Conservation (phyloP, 768 basidiomycete genomes). For the Serendipita sp. region DNA sequence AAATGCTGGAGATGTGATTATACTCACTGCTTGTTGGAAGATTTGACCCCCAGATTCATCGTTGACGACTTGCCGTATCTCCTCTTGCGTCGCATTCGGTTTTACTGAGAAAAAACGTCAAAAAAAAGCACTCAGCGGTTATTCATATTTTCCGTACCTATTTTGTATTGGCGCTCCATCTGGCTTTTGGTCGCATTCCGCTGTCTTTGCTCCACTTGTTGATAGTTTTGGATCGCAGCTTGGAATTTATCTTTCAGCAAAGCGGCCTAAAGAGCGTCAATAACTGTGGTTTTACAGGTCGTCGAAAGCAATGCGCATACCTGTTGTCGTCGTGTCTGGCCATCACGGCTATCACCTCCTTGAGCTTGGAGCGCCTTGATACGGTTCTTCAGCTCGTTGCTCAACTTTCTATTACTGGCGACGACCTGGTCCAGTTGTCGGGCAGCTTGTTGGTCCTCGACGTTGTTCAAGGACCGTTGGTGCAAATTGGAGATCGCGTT, state of each 20-base stretch:
- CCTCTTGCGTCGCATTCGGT: constrained; percentile 70
- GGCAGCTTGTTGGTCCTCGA: constrained; percentile 51
- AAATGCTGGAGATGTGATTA: background rate
- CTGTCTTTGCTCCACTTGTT: constrained; percentile 57
- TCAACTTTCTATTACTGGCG: constrained; percentile 42
- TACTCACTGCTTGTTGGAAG: constrained; percentile 55
- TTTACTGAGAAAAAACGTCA: constrained; percentile 38
- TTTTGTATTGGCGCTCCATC: constrained; percentile 61
- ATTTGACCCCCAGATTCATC: constrained; percentile 59
- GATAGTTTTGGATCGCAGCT: constrained; percentile 65
- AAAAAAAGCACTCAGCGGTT: background rate
- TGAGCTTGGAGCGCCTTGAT: constrained; percentile 46
- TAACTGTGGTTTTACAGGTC: background rate
- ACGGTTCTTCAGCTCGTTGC: constrained; percentile 39
- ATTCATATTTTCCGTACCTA: constrained; percentile 31
- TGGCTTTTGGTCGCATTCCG: constrained; percentile 47
- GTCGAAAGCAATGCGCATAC: constrained; percentile 22
- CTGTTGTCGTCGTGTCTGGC: constrained; percentile 58
- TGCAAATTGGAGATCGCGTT: constrained; percentile 55
- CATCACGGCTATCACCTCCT: constrained; percentile 48
- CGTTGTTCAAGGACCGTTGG: constrained; percentile 57
- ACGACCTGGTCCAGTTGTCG: constrained; percentile 46
- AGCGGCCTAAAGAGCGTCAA: constrained; percentile 27
- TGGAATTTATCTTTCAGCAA: constrained; percentile 53
- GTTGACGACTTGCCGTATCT: constrained; percentile 57